Evolutionary conservation across 352 stramenopile genomes (phyloP).

Genomic region (Saprolegnia diclina): DNA sequence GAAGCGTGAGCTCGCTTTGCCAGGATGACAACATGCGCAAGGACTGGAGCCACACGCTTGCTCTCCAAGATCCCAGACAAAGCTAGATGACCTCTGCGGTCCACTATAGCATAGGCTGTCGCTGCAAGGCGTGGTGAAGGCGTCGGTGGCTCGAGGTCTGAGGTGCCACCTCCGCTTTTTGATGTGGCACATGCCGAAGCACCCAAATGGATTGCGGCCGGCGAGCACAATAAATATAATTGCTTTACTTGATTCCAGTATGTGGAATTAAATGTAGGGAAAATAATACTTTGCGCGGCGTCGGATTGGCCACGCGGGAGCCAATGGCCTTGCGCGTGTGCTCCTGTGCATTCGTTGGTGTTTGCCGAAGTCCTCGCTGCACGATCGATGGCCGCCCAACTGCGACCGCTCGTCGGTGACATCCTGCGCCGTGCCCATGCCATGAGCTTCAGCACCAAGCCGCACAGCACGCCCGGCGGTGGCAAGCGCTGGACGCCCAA

Average conservation of each 20-base stretch:
- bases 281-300: not conserved
- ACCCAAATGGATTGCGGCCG: no score
- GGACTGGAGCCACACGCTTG: no score
- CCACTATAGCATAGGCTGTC: no score
- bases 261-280: not conserved
- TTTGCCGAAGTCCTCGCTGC: not conserved
- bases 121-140: no score
- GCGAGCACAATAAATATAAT: not conserved
- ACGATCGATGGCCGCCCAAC: slow-evolving; percentile 20
- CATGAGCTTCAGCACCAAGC: not conserved
- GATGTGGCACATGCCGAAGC: no score
- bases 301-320: not conserved
- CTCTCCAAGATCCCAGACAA: no score
- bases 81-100: no score
- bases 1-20: no score
- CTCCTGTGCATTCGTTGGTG: not conserved
- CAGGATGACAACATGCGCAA: no score
- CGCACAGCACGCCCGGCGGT: not conserved
- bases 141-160: no score
- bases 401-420: slow-evolving; percentile 5
- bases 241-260: not conserved
- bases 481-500: slow-evolving; percentile 7
- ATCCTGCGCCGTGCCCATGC: not conserved
- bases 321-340: slow-evolving; percentile 4
- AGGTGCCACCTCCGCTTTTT: no score